phyloP scores from a whole-genome alignment of 257 asterid genomes.

The Coffea canephora region DNA sequence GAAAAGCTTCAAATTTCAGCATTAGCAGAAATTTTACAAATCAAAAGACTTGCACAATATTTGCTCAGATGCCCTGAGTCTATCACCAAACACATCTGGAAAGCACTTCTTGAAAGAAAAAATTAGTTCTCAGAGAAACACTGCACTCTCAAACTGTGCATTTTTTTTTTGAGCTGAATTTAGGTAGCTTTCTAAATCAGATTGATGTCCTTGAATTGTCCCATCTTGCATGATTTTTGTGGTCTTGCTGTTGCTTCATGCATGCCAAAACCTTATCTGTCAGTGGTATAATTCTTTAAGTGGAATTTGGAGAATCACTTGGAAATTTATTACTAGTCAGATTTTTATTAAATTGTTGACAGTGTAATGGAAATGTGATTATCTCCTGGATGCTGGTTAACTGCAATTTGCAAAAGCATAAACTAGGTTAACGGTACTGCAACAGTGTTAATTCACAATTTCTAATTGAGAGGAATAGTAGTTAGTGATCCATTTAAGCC shows the following conservation, averaged over 20 bases:
- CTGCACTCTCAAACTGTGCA: background rate
- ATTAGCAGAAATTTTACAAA: background rate
- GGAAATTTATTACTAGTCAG: too few species aligned
- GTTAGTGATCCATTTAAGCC: too few species aligned
- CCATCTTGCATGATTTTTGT: background rate
- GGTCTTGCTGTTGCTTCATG: background rate
- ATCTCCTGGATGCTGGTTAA: background rate
- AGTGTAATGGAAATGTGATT: background rate
- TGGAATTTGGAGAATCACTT: background rate
- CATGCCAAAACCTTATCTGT: background rate
- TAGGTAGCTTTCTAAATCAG: background rate
- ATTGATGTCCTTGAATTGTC: background rate
- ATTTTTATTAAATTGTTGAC: background rate
- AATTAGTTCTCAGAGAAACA: background rate
- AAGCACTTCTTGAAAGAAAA: background rate
- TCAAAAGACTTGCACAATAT: background rate
- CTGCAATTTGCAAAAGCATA: background rate
- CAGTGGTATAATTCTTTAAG: background rate
- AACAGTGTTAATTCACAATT: background rate
- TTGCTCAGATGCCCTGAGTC: background rate
- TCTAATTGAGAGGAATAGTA: background rate
- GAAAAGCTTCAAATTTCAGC: background rate
- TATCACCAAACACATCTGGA: background rate
- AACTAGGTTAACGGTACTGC: background rate
- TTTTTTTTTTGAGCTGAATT: background rate